phyloP scores from a whole-genome alignment of 208 protist species.

The Tetramitus jugosus region DNA sequence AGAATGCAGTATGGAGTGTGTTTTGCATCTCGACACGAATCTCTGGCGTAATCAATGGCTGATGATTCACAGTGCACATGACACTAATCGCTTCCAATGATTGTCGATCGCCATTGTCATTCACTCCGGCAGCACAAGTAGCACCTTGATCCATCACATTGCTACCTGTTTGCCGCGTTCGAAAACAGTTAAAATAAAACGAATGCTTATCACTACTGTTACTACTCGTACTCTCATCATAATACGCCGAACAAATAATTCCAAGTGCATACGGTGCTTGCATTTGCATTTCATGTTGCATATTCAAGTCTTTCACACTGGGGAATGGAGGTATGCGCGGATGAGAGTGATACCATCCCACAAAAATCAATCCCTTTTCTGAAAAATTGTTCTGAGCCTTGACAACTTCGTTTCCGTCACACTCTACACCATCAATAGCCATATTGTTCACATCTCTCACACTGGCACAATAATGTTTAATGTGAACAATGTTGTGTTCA shows the following conservation, averaged over 20 bases:
- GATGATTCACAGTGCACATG: not conserved
- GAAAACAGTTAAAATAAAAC: slow-evolving; percentile 16
- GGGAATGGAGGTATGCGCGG: slow-evolving; percentile 12
- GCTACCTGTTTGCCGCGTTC: too few species aligned
- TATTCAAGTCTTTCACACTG: slow-evolving; percentile 5
- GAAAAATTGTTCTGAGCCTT: not conserved
- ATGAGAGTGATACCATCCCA: slow-evolving; percentile 18
- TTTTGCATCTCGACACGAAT: not conserved
- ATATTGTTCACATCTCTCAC: slow-evolving; percentile 5
- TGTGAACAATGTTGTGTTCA: not conserved
- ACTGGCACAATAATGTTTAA: not conserved
- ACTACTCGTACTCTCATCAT: not conserved
- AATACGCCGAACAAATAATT: slow-evolving; percentile 13
- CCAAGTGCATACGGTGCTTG: slow-evolving; percentile 16
- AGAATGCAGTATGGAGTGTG: not conserved
- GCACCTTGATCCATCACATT: too few species aligned
- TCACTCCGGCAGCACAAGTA: too few species aligned
- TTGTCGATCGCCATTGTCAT: too few species aligned
- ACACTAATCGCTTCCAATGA: not conserved
- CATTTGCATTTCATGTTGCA: slow-evolving; percentile 20
- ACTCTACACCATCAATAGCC: slow-evolving; percentile 12
- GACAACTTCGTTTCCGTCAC: not conserved
- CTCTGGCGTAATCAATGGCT: not conserved
- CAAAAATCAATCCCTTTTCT: not conserved
- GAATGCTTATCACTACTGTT: not conserved